These are phyloP conservation scores for Coniochaeta sp. DNA, from an alignment of 2,329 filamentous ascomycete genomes.

Conservation along the genomic window DNA sequence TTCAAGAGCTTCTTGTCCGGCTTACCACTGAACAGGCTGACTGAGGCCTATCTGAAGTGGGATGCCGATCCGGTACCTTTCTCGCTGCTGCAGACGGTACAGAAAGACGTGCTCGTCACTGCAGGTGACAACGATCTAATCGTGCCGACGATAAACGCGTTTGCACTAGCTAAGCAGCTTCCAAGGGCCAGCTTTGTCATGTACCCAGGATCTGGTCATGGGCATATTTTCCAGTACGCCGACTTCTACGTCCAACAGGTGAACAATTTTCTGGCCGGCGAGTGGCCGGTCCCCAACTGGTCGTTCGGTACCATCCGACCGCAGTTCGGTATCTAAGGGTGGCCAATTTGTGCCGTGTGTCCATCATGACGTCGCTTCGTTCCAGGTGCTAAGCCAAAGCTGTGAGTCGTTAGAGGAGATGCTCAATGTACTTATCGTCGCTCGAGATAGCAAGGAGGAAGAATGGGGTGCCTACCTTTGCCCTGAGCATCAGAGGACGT, in stretches of 20 bases:
- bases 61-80: constrained; percentile 3
- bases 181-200: constrained; percentile 4
- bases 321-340: not conserved
- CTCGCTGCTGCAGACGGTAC: constrained; percentile 3
- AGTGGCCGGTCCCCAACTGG: not conserved
- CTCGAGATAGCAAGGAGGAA: not conserved
- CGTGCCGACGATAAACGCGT: constrained; percentile 3
- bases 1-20: not conserved
- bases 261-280: constrained; percentile 2
- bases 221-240: constrained; percentile 6
- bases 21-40: not conserved
- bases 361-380: not conserved
- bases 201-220: constrained; percentile 5
- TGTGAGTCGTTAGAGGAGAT: not conserved
- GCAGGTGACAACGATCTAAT: constrained; percentile 3
- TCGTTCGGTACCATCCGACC: not conserved
- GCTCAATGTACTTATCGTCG: not conserved
- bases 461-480: not conserved
- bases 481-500: too few relatives aligned
- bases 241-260: constrained; percentile 3
- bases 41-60: constrained; percentile 2
- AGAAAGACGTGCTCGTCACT: constrained; percentile 5
- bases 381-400: not conserved
- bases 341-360: too few relatives aligned
- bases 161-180: constrained; percentile 2